Conservation (phyloP, 768 basidiomycete genomes). For the Leccinum uliginosum region DNA sequence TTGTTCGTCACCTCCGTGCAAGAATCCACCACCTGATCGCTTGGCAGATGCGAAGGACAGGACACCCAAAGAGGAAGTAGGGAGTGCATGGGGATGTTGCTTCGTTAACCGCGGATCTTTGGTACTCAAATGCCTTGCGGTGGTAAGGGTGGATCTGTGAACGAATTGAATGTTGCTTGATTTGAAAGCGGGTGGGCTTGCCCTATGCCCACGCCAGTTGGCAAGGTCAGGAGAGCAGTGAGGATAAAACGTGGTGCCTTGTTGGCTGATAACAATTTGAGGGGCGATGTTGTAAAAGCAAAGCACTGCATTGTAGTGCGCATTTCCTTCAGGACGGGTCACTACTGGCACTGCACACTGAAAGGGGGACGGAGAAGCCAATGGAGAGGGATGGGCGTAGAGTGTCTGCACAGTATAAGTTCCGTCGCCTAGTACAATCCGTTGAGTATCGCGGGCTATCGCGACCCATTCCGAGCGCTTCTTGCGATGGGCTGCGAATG, state of each 20-base stretch:
- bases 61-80: conserved; percentile 33
- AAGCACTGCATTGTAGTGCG: background rate
- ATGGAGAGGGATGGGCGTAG: conserved; percentile 4
- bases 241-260: conserved; percentile 38
- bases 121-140: conserved; percentile 26
- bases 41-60: conserved; percentile 42
- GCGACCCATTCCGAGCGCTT: conserved; percentile 30
- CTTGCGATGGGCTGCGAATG: conserved; percentile 22
- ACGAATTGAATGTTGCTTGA: conserved; percentile 29
- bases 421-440: conserved; percentile 38
- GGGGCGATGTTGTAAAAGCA: conserved; percentile 32
- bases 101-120: conserved; percentile 11
- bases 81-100: conserved; percentile 13
- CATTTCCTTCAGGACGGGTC: conserved; percentile 3
- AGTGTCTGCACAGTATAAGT: conserved; percentile 33
- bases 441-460: conserved; percentile 34
- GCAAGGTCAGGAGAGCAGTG: conserved; percentile 35
- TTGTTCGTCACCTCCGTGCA: conserved; percentile 44
- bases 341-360: conserved; percentile 9
- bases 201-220: conserved; percentile 28
- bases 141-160: conserved; percentile 29
- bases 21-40: conserved; percentile 41
- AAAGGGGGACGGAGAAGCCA: conserved; percentile 15
- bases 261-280: conserved; percentile 33
- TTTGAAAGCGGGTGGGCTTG: background rate